phyloP scores from a whole-genome alignment of 202 grass and related monocot species.

The Elaeis oleifera region DNA sequence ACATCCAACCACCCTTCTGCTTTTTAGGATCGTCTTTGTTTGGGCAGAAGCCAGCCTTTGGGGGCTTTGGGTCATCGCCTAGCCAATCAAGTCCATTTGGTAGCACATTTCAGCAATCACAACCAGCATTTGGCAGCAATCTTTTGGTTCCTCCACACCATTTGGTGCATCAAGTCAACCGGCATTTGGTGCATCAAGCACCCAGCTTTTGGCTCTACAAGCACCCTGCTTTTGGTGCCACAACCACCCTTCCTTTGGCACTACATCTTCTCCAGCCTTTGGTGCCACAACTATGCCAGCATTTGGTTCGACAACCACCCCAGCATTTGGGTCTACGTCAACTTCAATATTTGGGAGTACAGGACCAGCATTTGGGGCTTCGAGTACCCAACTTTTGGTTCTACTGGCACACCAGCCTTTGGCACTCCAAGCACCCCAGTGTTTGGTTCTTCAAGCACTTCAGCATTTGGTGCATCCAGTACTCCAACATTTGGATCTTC shows the following conservation, averaged over 20 bases:
- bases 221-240: conserved; percentile 29
- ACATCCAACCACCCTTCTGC: too few relatives aligned
- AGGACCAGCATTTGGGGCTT: conserved; percentile 20
- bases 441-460: conserved; percentile 47
- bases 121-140: conserved; percentile 28
- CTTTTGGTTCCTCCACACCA: conserved; percentile 18
- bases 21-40: conserved; percentile 68
- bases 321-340: conserved; percentile 65
- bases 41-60: conserved; percentile 71
- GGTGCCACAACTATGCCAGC: conserved; percentile 26
- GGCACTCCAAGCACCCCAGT: conserved; percentile 38
- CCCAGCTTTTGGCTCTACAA: conserved; percentile 41
- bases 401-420: conserved; percentile 33
- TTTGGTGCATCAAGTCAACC: conserved; percentile 26
- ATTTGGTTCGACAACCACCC: conserved; percentile 30
- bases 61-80: conserved; percentile 64
- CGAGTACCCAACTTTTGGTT: conserved; percentile 50
- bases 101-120: conserved; percentile 62
- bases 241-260: conserved; percentile 37
- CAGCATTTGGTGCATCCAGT: conserved; percentile 42
- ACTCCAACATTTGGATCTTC: conserved; percentile 51
- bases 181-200: conserved; percentile 38
- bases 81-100: conserved; percentile 67
- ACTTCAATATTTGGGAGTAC: conserved; percentile 54
- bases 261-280: conserved; percentile 25